Evolutionary conservation across 129 eudicot species (phyloP).

Genomic region (Lactuca saligna): DNA sequence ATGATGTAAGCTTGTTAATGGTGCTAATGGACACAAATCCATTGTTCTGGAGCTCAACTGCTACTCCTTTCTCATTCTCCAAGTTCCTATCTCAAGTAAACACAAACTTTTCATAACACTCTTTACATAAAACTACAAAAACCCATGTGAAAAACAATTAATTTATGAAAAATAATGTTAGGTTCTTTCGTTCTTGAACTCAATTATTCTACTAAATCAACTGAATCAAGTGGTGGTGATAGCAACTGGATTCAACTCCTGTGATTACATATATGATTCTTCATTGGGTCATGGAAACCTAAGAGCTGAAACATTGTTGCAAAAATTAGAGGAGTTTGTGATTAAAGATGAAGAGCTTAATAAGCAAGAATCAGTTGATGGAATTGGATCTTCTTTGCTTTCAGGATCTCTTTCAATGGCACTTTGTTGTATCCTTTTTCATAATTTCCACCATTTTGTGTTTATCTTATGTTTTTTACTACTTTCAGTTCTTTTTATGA

Average conservation of each 20-base stretch:
- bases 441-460: background rate
- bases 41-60: constrained; percentile 60
- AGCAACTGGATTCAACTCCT: constrained; percentile 74
- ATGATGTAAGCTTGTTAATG: constrained; percentile 83
- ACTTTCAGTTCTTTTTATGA: too few relatives aligned
- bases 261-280: constrained; percentile 75
- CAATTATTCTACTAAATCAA: constrained; percentile 73
- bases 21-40: constrained; percentile 85
- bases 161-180: background rate
- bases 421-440: constrained; percentile 84
- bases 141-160: too few relatives aligned
- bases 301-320: constrained; percentile 58
- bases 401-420: constrained; percentile 97
- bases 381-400: constrained; percentile 68
- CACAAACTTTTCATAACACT: background rate
- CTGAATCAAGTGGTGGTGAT: constrained; percentile 85
- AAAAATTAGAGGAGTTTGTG: constrained; percentile 68
- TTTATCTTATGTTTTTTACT: constrained; percentile 5
- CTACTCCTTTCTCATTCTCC: constrained; percentile 56
- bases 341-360: constrained; percentile 64
- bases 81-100: constrained; percentile 77
- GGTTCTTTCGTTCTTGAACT: constrained; percentile 81
- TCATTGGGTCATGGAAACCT: constrained; percentile 44
- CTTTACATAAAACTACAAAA: background rate
- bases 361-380: constrained; percentile 54